These are phyloP conservation scores for Kokia cookei DNA, from an alignment of 441 rosid genomes.

Conservation along the genomic window DNA sequence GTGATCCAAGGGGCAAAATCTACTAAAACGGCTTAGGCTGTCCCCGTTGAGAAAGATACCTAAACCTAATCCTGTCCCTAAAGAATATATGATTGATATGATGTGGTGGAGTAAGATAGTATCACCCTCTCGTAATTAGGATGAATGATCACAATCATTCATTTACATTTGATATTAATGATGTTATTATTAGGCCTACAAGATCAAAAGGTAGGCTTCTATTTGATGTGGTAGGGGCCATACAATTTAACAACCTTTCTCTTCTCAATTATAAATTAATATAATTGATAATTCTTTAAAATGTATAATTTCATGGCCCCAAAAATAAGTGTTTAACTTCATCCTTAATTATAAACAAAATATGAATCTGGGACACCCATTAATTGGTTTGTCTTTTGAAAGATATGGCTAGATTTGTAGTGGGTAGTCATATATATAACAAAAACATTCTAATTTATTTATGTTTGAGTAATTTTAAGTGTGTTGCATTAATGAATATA, in stretches of 20 bases:
- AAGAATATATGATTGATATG: neutral
- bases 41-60: neutral
- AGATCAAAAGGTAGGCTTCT: neutral
- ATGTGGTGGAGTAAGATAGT: neutral
- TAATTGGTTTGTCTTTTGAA: no score
- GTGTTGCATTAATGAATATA: no score
- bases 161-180: no score
- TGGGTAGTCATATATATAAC: no score
- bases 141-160: neutral
- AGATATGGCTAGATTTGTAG: no score
- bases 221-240: neutral
- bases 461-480: no score
- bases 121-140: neutral
- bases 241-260: neutral
- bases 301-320: no score
- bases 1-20: neutral
- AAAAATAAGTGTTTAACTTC: no score
- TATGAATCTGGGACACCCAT: no score
- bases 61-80: neutral
- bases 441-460: no score
- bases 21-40: neutral
- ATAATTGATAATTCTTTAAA: no score
- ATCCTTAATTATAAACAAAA: no score
- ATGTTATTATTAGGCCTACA: slow-evolving; percentile 1
- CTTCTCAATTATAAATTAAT: neutral